phyloP scores from a whole-genome alignment of 2,329 filamentous ascomycete species.

The Tolypocladium inflatum region DNA sequence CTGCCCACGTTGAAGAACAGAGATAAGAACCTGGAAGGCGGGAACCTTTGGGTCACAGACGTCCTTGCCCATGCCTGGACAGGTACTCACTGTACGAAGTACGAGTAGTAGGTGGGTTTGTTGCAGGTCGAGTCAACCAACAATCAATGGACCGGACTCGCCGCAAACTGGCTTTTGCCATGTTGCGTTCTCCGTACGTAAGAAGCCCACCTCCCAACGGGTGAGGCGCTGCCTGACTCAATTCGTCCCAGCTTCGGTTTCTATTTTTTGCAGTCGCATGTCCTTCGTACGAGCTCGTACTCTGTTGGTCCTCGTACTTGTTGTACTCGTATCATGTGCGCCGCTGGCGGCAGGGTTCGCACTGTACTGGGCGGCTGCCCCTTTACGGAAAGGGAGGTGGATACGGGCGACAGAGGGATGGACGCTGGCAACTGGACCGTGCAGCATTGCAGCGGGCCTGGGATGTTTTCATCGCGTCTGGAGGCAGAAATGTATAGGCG shows the following conservation, averaged over 20 bases:
- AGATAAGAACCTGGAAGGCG: neutral
- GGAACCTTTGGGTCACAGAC: neutral
- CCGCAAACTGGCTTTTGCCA: neutral
- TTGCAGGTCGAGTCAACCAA: neutral
- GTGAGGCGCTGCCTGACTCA: neutral
- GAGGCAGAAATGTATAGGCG: too few relatives aligned
- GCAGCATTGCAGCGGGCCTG: neutral
- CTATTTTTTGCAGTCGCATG: neutral
- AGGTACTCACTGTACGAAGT: too few relatives aligned
- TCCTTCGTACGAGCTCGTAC: too few relatives aligned
- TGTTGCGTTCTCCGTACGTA: too few relatives aligned
- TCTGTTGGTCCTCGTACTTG: neutral
- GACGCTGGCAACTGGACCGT: neutral
- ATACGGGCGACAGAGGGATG: neutral
- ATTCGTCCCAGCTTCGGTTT: neutral
- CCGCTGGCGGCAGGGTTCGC: neutral
- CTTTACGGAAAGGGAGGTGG: neutral
- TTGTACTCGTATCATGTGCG: neutral
- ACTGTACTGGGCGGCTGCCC: neutral
- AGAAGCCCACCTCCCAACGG: neutral
- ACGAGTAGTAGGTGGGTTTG: too few relatives aligned
- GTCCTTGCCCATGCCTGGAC: neutral
- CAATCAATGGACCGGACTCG: too few relatives aligned
- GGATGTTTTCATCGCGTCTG: neutral
- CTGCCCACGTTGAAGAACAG: conserved; percentile 20